Conservation (phyloP, 1,284 basidiomycete genomes). For the Inonotus hispidus region DNA sequence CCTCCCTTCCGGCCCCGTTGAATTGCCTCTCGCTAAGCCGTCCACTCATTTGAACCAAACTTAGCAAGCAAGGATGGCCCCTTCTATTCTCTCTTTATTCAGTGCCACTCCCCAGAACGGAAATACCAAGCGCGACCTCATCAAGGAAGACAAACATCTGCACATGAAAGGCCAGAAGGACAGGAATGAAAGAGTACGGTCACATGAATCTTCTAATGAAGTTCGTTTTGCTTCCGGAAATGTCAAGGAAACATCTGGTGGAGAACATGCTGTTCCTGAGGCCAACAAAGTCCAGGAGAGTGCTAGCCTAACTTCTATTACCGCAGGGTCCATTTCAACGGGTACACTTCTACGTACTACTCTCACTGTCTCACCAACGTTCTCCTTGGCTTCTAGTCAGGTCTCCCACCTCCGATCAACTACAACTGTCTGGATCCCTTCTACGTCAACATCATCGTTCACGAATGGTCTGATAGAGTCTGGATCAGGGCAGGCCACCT, state of each 20-base stretch:
- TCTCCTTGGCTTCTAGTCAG: conserved; percentile 2
- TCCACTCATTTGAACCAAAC: conserved; percentile 11
- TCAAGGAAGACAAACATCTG: background rate
- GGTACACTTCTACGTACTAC: conserved; percentile 9
- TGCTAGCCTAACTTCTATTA: conserved; percentile 14
- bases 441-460: background rate
- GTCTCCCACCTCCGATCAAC: background rate
- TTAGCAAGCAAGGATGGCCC: background rate
- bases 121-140: background rate
- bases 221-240: background rate
- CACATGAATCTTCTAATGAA: background rate
- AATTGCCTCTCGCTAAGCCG: background rate
- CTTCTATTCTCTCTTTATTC: background rate
- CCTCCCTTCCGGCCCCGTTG: background rate
- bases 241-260: background rate
- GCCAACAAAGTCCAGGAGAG: conserved; percentile 10
- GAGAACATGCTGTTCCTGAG: background rate
- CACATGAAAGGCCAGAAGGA: background rate
- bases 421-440: conserved; percentile 15
- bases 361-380: conserved; percentile 10
- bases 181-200: background rate
- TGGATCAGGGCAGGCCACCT: background rate
- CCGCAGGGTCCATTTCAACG: background rate
- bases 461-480: background rate
- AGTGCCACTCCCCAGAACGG: background rate